Evolutionary conservation across 2,329 filamentous ascomycete genomes (phyloP).

Genomic region (Epicoccum sorghinum): DNA sequence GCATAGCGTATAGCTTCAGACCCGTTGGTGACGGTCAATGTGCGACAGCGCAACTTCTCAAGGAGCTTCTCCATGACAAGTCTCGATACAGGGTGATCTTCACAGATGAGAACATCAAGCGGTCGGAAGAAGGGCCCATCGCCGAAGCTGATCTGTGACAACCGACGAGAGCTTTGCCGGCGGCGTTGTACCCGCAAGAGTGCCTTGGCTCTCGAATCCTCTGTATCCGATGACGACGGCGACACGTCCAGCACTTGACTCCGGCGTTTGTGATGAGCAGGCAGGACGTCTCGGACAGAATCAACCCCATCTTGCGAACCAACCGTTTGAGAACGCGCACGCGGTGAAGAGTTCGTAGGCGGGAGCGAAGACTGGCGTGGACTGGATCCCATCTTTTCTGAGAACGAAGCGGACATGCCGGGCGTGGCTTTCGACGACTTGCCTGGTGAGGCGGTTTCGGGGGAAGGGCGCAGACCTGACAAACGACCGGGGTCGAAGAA

Average conservation of each 20-base stretch:
- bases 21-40: slow-evolving; percentile 88
- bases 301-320: slow-evolving; percentile 88
- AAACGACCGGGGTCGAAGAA: slow-evolving; percentile 74
- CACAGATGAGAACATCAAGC: slow-evolving; percentile 92
- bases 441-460: slow-evolving; percentile 61
- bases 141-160: slow-evolving; percentile 87
- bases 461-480: slow-evolving; percentile 57
- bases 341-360: slow-evolving; percentile 55
- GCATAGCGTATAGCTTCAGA: slow-evolving; percentile 92
- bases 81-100: slow-evolving; percentile 94
- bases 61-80: slow-evolving; percentile 99
- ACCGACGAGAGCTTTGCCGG: slow-evolving; percentile 90
- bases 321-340: slow-evolving; percentile 87
- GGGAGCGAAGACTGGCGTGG: slow-evolving; percentile 42
- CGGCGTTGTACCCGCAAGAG: slow-evolving; percentile 90
- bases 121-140: slow-evolving; percentile 88
- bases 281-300: slow-evolving; percentile 68
- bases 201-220: slow-evolving; percentile 89
- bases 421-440: slow-evolving; percentile 53
- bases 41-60: slow-evolving; percentile 93
- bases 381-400: slow-evolving; percentile 45
- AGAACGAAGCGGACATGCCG: slow-evolving; percentile 53
- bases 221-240: slow-evolving; percentile 95
- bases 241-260: slow-evolving; percentile 97
- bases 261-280: slow-evolving; percentile 80